Evolutionary conservation across 331 rosid species (phyloP).

Genomic region (Pyracantha coccinea): DNA sequence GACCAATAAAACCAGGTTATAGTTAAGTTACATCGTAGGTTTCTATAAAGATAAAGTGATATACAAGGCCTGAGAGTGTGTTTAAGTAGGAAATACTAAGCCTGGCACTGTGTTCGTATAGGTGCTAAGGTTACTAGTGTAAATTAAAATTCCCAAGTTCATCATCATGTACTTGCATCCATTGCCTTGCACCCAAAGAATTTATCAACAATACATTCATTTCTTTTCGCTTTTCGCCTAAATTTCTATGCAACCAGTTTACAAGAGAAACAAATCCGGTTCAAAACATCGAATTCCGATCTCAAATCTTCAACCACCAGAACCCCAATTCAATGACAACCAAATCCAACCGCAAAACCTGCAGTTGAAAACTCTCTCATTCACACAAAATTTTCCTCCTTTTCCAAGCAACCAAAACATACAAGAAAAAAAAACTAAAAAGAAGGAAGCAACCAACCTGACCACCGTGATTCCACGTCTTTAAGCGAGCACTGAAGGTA

Average conservation of each 20-base stretch:
- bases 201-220: background rate
- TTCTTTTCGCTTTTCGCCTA: background rate
- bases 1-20: slow-evolving; percentile 17
- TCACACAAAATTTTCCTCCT: background rate
- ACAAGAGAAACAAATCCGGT: background rate
- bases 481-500: slow-evolving; percentile 85
- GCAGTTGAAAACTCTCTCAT: background rate
- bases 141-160: background rate
- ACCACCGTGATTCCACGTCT: slow-evolving; percentile 79
- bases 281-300: background rate
- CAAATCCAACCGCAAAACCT: background rate
- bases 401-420: background rate
- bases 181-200: background rate
- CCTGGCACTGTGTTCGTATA: background rate
- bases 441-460: slow-evolving; percentile 43
- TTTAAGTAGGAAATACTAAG: background rate
- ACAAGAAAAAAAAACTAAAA: background rate
- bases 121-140: background rate
- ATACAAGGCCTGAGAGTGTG: background rate
- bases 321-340: background rate
- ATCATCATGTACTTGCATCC: background rate
- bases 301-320: background rate
- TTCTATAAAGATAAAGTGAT: background rate
- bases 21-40: background rate
- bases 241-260: background rate